Conservation (phyloP, 2,329 filamentous ascomycete genomes). For the Neofusicoccum sp. region DNA sequence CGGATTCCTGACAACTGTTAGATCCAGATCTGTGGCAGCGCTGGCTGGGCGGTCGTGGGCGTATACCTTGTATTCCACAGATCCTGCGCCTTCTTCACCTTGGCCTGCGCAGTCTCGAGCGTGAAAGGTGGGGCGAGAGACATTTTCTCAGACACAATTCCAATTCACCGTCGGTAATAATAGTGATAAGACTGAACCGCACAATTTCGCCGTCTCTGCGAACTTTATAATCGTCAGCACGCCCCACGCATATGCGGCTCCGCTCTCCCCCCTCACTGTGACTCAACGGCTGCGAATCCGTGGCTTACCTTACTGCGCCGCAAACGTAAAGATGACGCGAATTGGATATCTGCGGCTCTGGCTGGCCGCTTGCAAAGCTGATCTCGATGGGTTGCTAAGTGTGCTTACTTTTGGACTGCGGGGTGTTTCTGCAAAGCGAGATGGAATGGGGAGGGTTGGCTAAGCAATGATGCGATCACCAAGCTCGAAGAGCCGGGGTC, state of each 20-base stretch:
- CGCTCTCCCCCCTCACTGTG: too few relatives aligned
- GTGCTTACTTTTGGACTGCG: too few relatives aligned
- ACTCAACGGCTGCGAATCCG: too few relatives aligned
- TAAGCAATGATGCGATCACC: not conserved
- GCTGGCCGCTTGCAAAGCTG: not conserved
- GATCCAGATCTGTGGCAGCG: constrained; percentile 11
- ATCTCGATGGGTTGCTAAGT: not conserved
- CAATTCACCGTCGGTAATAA: too few relatives aligned
- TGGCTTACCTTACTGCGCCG: too few relatives aligned
- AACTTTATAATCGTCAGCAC: too few relatives aligned
- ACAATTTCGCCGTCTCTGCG: too few relatives aligned
- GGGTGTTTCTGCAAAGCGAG: not conserved
- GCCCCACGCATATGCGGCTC: too few relatives aligned
- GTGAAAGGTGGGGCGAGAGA: constrained; percentile 69
- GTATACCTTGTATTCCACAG: constrained; percentile 74
- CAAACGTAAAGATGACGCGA: too few relatives aligned
- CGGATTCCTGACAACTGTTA: constrained; percentile 55
- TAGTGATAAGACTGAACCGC: too few relatives aligned
- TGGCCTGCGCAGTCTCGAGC: constrained; percentile 65
- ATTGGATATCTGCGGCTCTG: too few relatives aligned
- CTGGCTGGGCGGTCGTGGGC: not conserved
- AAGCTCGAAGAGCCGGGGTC: not conserved
- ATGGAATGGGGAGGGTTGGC: not conserved
- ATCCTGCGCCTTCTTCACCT: constrained; percentile 82
- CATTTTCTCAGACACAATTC: constrained; percentile 30